phyloP scores from a whole-genome alignment of 176 grass and related monocot species.

The Aegilops speltoides region DNA sequence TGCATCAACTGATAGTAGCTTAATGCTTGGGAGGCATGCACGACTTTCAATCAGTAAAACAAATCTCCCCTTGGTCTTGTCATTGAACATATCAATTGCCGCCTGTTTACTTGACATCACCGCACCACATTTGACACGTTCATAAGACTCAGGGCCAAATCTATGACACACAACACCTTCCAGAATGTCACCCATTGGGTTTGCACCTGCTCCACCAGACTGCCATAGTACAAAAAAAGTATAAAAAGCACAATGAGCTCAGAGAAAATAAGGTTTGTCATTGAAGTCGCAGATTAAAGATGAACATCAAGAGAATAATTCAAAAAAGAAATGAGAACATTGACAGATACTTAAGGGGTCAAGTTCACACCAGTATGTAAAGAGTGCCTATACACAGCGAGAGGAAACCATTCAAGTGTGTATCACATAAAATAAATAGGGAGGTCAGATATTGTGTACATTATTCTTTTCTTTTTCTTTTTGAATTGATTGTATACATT shows the following conservation, averaged over 20 bases:
- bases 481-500: neutral
- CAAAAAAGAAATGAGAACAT: neutral
- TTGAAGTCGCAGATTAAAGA: constrained; percentile 2
- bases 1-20: constrained; percentile 62
- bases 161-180: constrained; percentile 59
- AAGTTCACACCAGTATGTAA: neutral
- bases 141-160: constrained; percentile 62
- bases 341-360: neutral
- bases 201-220: constrained; percentile 48
- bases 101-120: constrained; percentile 37
- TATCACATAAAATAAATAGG: neutral
- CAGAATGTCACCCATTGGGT: constrained; percentile 57
- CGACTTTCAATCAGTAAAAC: constrained; percentile 66
- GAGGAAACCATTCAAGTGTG: neutral
- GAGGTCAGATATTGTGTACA: neutral
- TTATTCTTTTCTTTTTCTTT: neutral
- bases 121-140: constrained; percentile 47
- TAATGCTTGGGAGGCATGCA: constrained; percentile 77
- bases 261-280: constrained; percentile 7
- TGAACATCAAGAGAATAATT: neutral
- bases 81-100: constrained; percentile 67
- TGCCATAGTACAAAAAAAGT: constrained; percentile 24
- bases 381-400: neutral
- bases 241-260: constrained; percentile 5
- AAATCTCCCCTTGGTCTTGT: constrained; percentile 63